Evolutionary conservation across 2,329 filamentous ascomycete genomes (phyloP), one percentile per base, ranked within the genome.

Genomic region (Ascochyta lentis): DNA sequence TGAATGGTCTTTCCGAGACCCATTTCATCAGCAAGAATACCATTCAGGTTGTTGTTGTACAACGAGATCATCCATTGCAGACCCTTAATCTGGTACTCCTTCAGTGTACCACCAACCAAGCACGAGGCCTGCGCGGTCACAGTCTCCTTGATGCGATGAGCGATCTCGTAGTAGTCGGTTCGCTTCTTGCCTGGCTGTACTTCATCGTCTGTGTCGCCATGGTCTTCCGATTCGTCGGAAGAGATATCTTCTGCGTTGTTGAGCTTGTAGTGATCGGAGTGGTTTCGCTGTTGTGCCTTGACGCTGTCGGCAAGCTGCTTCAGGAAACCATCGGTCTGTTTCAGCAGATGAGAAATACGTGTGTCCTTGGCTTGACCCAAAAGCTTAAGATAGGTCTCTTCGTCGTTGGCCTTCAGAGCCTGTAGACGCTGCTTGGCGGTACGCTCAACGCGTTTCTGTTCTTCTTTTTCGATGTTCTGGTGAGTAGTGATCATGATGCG

Each of bases 41-140:
- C 95, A 76, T 99, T 99, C 64, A 99, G 86, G 78, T 97, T 99
- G 83, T 99, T 99, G 87, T 99, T 99, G 85, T 98, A 99, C 13
- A 99, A 84, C 13, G 95, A 99, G 58, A 99, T 89, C 95, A 99
- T 99, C 95, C 95, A 99, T 77, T 99, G 94, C 43, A 99, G 81
- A 84, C 95, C 95, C 86, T 97, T 98, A 78, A 99, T 66, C 79
- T 99, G 95, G 78, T 99, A 99, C 76, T 99, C 95, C 77, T 99
- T 99, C 64, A 99, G 83, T 10, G 83, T 90, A 72, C 95, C 95
- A 73, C 95, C 95, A 60, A 98, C 92, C 58, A 99, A 84, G 39
- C 96, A 96, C 49, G 79, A 78, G 6, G 95, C 91, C 72, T 99
- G 95, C 58, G 83, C 82, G 1, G 85, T 89, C 66, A 99, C 89